A percentile compares a stretch with the other conserved stretches of the same genome.
Evolutionary conservation across 2,329 filamentous ascomycete species (phyloP).

Genomic region (Xylaria sp.): DNA sequence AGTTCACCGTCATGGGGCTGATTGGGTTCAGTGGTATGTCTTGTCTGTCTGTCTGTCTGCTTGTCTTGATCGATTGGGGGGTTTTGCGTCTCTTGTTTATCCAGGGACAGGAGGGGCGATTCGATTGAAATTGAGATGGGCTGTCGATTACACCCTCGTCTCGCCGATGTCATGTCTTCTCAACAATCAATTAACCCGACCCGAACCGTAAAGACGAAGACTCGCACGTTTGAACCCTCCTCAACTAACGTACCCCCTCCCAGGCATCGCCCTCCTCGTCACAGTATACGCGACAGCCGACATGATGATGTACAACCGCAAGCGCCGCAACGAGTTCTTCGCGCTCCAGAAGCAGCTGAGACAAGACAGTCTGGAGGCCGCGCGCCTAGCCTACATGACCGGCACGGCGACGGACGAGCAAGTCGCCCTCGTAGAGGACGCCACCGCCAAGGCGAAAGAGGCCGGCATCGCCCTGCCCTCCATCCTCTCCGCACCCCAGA

Average conservation of each 20-base stretch:
- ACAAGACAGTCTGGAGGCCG: constrained; percentile 65
- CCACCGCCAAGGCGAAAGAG: constrained; percentile 59
- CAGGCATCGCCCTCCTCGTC: constrained; percentile 65
- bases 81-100: no score
- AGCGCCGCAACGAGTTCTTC: constrained; percentile 68
- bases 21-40: constrained; percentile 66
- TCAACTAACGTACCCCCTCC: neutral
- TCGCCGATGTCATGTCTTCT: no score
- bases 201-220: neutral
- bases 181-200: neutral
- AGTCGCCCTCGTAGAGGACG: constrained; percentile 66
- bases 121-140: neutral
- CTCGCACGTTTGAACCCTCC: neutral
- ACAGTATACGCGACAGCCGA: constrained; percentile 69
- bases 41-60: constrained; percentile 1
- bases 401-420: constrained; percentile 67
- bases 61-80: neutral
- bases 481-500: constrained; percentile 58
- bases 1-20: constrained; percentile 63
- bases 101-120: neutral
- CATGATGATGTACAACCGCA: constrained; percentile 70
- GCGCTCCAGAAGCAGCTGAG: constrained; percentile 64
- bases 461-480: constrained; percentile 61
- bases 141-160: neutral
- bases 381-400: constrained; percentile 69